Conservation (phyloP, 305 asterid species). For the Fraxinus platypoda region DNA sequence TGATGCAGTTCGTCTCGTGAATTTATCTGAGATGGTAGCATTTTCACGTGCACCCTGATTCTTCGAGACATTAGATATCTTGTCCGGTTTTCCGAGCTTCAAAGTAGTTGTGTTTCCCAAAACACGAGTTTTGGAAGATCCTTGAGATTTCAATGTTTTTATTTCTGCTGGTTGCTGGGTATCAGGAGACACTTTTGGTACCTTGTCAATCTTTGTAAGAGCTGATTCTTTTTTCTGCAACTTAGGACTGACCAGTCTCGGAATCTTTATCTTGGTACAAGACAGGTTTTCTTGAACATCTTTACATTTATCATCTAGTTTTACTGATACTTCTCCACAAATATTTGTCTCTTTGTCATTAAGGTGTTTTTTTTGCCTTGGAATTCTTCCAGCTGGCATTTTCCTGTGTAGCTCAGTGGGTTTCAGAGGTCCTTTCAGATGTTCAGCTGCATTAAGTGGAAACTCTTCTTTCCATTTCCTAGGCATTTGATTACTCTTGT, state of each 20-base stretch:
- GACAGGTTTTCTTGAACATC: constrained; percentile 26
- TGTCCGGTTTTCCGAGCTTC: constrained; percentile 37
- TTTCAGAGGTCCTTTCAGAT: constrained; percentile 23
- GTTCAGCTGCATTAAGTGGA: constrained; percentile 19
- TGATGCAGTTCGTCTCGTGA: constrained; percentile 13
- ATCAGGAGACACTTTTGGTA: constrained; percentile 28
- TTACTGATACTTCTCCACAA: constrained; percentile 19
- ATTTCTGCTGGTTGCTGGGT: constrained; percentile 33
- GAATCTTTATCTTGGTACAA: constrained; percentile 29
- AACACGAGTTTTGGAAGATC: constrained; percentile 23
- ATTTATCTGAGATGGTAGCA: constrained; percentile 22
- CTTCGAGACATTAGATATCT: constrained; percentile 35
- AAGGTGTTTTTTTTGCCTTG: constrained; percentile 27
- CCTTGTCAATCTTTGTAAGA: constrained; percentile 33
- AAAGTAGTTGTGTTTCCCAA: constrained; percentile 25
- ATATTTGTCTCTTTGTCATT: constrained; percentile 26
- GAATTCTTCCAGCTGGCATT: constrained; percentile 25
- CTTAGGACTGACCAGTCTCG: constrained; percentile 33
- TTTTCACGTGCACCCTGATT: constrained; percentile 27
- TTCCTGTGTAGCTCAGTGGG: constrained; percentile 25
- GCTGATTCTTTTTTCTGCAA: constrained; percentile 41
- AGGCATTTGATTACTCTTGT: constrained; percentile 28
- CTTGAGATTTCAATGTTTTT: constrained; percentile 29
- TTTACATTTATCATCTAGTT: constrained; percentile 24
- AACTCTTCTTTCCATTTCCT: constrained; percentile 32